phyloP scores from a whole-genome alignment of 441 rosid genomes.

The Theobroma grandiflorum region DNA sequence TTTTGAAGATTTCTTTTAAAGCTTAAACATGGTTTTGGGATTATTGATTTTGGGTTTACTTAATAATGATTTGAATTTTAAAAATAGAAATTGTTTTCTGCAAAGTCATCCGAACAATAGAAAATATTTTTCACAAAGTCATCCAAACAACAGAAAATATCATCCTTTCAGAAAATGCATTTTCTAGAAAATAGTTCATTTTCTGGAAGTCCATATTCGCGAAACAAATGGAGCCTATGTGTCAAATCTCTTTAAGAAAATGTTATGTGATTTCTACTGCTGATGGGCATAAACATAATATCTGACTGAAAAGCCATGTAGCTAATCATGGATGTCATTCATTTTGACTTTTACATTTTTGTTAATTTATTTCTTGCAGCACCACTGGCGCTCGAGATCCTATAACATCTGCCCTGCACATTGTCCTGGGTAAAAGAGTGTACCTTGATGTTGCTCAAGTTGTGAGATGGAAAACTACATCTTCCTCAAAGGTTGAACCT shows the following conservation, averaged over 20 bases:
- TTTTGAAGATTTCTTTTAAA: no score
- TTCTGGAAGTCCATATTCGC: no score
- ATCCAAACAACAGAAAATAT: no score
- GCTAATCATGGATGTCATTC: background rate
- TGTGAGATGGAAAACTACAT: conserved; percentile 86
- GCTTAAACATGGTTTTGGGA: no score
- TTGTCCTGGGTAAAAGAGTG: conserved; percentile 81
- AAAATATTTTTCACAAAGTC: no score
- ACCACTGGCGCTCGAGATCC: conserved; percentile 97
- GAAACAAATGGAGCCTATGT: background rate
- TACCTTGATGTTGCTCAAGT: conserved; percentile 90
- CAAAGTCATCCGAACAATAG: no score
- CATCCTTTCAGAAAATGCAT: no score
- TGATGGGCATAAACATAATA: background rate
- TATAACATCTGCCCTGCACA: conserved; percentile 86
- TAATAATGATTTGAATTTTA: no score
- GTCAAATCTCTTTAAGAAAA: background rate
- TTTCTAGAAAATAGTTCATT: no score
- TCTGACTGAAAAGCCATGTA: background rate
- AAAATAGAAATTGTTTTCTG: no score
- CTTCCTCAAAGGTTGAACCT: conserved; percentile 72
- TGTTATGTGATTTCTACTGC: background rate
- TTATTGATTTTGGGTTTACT: no score
- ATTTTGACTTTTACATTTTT: conserved; percentile 17
- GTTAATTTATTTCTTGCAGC: conserved; percentile 51